Percentiles rank a stretch among this genome's conserved stretches.
These are phyloP conservation scores for Litsea cubeba DNA, from an alignment of 164 flowering plant species.

Conservation along the genomic window DNA sequence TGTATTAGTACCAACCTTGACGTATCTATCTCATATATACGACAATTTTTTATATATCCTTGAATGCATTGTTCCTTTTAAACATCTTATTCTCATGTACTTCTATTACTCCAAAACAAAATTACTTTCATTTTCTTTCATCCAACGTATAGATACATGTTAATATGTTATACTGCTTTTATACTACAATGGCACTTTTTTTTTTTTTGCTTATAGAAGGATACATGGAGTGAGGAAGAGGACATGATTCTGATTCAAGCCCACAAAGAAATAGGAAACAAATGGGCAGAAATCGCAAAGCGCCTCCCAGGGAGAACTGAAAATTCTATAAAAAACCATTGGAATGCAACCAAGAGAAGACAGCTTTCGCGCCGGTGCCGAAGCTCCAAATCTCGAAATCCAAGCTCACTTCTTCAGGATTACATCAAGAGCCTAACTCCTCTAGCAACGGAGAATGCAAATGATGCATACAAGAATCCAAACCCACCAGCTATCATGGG, in stretches of 20 bases:
- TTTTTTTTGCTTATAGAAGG: slow-evolving; percentile 36
- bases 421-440: slow-evolving; percentile 36
- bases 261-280: slow-evolving; percentile 48
- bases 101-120: no score
- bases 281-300: slow-evolving; percentile 57
- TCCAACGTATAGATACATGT: no score
- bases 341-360: slow-evolving; percentile 61
- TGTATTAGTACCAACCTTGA: no score
- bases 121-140: no score
- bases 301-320: slow-evolving; percentile 53
- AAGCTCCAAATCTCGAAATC: slow-evolving; percentile 9
- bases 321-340: slow-evolving; percentile 60
- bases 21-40: no score
- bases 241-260: slow-evolving; percentile 40
- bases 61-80: no score
- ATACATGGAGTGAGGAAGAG: slow-evolving; percentile 52
- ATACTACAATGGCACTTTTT: not conserved
- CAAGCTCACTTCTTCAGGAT: slow-evolving; percentile 31
- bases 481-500: not conserved
- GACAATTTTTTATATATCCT: no score
- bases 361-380: slow-evolving; percentile 30
- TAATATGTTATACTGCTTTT: no score
- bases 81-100: no score
- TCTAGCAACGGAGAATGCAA: not conserved
- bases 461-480: not conserved